Evolutionary conservation across 164 flowering plant species (phyloP).

Genomic region (Paratinospora sagittata): DNA sequence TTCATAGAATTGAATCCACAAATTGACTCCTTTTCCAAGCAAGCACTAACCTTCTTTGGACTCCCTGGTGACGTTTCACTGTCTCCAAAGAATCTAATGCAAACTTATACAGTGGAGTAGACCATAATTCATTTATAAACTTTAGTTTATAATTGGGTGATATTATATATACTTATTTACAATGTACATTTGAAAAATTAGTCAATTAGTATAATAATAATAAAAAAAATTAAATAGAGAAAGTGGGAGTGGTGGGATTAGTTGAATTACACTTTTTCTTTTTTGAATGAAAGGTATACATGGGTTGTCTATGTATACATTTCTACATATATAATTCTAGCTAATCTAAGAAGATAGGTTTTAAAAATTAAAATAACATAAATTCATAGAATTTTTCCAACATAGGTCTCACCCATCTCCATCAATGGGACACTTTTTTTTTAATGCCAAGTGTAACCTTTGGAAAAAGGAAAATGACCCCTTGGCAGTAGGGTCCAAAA

Average conservation of each 20-base stretch:
- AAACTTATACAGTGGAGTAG: too few species aligned
- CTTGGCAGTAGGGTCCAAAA: neutral
- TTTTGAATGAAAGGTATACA: neutral
- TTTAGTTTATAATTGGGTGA: too few species aligned
- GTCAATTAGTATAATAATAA: neutral
- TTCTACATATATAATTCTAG: neutral
- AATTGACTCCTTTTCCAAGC: too few species aligned
- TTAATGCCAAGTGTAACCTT: constrained; percentile 1
- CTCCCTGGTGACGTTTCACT: too few species aligned
- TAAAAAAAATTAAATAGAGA: neutral
- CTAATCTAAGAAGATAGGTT: neutral
- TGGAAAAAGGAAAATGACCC: constrained; percentile 4
- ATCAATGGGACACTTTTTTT: neutral
- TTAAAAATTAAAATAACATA: neutral
- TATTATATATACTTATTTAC: too few species aligned
- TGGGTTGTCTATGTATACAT: neutral
- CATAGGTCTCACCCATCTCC: neutral
- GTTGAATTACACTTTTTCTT: constrained; percentile 5
- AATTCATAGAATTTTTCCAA: neutral
- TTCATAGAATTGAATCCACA: too few species aligned
- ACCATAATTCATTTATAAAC: too few species aligned
- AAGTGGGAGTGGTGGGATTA: constrained; percentile 7
- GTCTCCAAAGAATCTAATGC: too few species aligned
- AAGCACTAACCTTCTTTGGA: too few species aligned
- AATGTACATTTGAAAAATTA: neutral